A percentile compares a stretch with the other conserved stretches of the same genome.
These are phyloP conservation scores for Tetradesmus obliquus DNA, from an alignment of 139 green algal species.

Conservation along the genomic window DNA sequence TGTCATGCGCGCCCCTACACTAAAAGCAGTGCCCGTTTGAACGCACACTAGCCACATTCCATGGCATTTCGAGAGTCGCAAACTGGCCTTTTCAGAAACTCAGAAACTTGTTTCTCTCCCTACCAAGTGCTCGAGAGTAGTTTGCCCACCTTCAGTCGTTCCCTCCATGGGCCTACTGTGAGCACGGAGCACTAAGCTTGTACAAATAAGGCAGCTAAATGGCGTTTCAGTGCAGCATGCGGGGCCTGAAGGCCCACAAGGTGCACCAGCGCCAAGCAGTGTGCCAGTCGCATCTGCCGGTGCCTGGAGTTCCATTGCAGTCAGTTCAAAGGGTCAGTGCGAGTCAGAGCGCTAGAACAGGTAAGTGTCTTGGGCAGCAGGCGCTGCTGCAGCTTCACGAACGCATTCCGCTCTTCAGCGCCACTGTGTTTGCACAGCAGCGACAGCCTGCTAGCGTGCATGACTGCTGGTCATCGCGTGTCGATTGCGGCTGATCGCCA, in stretches of 20 bases:
- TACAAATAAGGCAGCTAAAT: background rate
- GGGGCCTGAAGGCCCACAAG: background rate
- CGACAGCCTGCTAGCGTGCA: background rate
- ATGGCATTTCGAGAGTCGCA: no score
- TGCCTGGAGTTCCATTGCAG: slow-evolving; percentile 1
- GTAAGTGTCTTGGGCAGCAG: background rate
- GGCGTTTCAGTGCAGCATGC: background rate
- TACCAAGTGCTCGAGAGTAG: background rate
- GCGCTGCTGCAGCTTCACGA: slow-evolving; percentile 1
- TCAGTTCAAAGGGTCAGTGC: background rate
- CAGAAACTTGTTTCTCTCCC: background rate
- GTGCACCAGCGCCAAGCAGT: background rate
- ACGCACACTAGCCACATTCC: background rate
- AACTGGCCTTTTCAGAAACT: background rate
- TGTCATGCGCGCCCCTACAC: background rate
- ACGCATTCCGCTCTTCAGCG: background rate
- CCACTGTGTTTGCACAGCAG: background rate
- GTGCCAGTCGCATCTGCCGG: background rate
- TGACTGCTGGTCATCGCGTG: background rate
- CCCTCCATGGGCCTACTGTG: background rate
- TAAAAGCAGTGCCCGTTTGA: slow-evolving; percentile 6
- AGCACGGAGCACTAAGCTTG: background rate
- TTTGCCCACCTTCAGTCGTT: slow-evolving; percentile 1
- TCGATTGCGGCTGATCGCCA: background rate
- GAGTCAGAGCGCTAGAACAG: background rate